Base-by-base conservation (phyloP, 73 alveolate species). In the Durusdinium trenchii region DNA sequence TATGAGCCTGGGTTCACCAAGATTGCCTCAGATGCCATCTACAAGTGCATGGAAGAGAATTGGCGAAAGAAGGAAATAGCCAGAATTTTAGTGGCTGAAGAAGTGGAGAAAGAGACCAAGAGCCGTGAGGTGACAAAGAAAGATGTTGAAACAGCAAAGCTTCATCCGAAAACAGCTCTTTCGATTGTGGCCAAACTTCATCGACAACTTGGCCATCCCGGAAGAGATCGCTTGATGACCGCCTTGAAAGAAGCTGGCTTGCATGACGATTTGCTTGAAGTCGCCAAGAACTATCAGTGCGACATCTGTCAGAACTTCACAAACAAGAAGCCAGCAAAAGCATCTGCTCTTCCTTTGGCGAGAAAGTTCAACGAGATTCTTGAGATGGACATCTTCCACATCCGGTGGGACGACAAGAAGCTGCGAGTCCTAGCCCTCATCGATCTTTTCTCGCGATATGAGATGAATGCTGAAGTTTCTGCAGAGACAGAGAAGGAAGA, bases 181-280 rank as follows among this genome's bases (percentile, higher is more conserved):
- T 30, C 9, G 35, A 61, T 64, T 14, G 79, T 54, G 6, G 38
- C 47, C 36, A 85, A 85, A 57, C 81, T 85, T 0, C 94, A 85
- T 43, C n/a, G 35, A 14, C 94, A 85, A 36, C 94, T 54, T 38
- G 94, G 94, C 6, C 94, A 52, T 30, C 94, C 78, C 0, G 81
- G 94, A 18, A 62, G 64, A 3, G 94, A 85, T 12, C 81, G 94
- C 12, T 57, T 85, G 30, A 43, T 54, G 42, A 1, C 6, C 3
- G 94, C 94, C 20, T 42, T 32, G 30, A 62, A 46, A 28, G 94
- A 52, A 3, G 48, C 61, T 0, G 35, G 64, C 1, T 3, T 51
- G 18, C 60, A 57, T 38, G 60, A 36, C 32, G 3, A 14, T 1
- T 54, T n/a, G 35, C 47, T 85, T 20, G 35, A 83, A 2, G n/a